These are phyloP conservation scores for Trichocladium uniseriatum DNA, from an alignment of 495 filamentous ascomycete genomes.

Conservation along the genomic window DNA sequence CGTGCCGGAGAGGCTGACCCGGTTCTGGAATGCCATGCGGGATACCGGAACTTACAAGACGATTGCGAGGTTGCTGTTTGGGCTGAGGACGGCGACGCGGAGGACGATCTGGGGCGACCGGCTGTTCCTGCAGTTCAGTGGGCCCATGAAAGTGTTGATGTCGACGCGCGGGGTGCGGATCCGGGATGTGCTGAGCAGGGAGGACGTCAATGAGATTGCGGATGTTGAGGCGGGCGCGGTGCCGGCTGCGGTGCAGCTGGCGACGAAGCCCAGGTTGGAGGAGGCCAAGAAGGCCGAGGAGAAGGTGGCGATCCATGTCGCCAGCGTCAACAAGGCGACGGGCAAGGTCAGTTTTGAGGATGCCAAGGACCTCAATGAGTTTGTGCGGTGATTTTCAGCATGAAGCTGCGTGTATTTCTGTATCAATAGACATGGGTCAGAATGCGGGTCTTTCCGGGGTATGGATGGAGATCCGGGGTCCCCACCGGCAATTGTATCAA, in stretches of 20 bases:
- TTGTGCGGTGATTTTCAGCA: conserved; percentile 29
- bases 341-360: conserved; percentile 65
- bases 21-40: conserved; percentile 62
- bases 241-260: conserved; percentile 39
- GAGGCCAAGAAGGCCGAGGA: conserved; percentile 25
- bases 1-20: conserved; percentile 41
- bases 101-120: conserved; percentile 89
- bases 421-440: background rate
- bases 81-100: conserved; percentile 61
- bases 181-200: conserved; percentile 61
- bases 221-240: conserved; percentile 54
- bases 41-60: conserved; percentile 61
- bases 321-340: conserved; percentile 47
- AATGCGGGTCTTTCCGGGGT: background rate
- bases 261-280: conserved; percentile 27
- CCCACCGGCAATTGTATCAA: background rate
- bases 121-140: conserved; percentile 80
- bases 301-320: conserved; percentile 42
- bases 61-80: conserved; percentile 50
- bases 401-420: background rate
- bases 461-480: background rate
- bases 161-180: conserved; percentile 71
- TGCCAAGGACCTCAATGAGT: conserved; percentile 43
- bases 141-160: conserved; percentile 73
- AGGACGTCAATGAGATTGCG: conserved; percentile 81